Conservation (phyloP, 2,329 filamentous ascomycete genomes). For the Fusarium chuoi region DNA sequence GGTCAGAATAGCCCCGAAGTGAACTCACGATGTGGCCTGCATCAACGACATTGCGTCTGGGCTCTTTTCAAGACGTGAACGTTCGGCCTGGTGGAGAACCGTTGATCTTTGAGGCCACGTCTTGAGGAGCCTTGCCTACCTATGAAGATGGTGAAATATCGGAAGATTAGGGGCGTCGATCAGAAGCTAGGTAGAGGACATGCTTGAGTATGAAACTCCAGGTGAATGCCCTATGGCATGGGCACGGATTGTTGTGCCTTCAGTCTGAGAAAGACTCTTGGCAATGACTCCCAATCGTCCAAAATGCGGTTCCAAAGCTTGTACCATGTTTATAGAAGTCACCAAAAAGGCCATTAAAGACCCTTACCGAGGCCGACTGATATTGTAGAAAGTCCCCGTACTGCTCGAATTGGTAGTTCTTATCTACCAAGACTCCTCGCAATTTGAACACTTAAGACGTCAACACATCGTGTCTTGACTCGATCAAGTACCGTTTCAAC, state of each 20-base stretch:
- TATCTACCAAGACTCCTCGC: background rate
- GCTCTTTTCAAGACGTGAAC: background rate
- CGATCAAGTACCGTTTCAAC: too few species aligned
- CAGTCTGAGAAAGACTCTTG: background rate
- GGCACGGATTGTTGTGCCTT: background rate
- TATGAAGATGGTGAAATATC: too few species aligned
- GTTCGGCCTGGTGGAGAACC: background rate
- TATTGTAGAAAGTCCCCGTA: background rate
- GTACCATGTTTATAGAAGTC: background rate
- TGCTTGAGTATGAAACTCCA: too few species aligned
- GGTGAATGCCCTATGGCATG: background rate
- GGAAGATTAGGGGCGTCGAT: too few species aligned
- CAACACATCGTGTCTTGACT: too few species aligned
- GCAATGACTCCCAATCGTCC: background rate
- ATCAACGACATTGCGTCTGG: background rate
- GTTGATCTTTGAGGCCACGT: background rate
- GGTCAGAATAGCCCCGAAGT: background rate
- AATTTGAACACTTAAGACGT: background rate
- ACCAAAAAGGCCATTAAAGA: background rate
- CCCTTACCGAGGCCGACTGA: background rate
- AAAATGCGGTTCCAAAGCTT: background rate
- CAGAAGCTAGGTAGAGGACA: too few species aligned
- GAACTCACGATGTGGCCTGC: background rate
- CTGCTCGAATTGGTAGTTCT: background rate
- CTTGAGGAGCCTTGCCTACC: too few species aligned